These are phyloP conservation scores for Cicer chorassanicum DNA, from an alignment of 306 rosid species.

Conservation along the genomic window DNA sequence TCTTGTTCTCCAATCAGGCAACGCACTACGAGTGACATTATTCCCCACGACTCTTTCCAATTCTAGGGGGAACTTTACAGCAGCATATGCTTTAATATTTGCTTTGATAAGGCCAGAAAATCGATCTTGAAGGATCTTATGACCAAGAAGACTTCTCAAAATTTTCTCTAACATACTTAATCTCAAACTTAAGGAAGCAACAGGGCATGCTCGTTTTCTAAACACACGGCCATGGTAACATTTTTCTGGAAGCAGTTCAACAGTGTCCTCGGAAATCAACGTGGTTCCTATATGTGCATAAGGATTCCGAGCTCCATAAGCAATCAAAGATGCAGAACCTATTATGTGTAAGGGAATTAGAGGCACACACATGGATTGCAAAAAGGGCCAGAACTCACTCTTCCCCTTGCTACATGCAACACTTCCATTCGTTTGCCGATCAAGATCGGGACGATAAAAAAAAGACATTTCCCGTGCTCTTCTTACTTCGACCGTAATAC, in stretches of 20 bases:
- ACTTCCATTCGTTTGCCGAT: slow-evolving; percentile 55
- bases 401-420: slow-evolving; percentile 40
- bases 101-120: slow-evolving; percentile 63
- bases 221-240: slow-evolving; percentile 55
- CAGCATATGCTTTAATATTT: slow-evolving; percentile 65
- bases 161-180: slow-evolving; percentile 61
- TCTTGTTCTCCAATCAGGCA: slow-evolving; percentile 80
- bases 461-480: slow-evolving; percentile 73
- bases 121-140: slow-evolving; percentile 53
- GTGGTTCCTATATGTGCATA: slow-evolving; percentile 50
- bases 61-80: slow-evolving; percentile 66
- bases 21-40: slow-evolving; percentile 36
- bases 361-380: slow-evolving; percentile 65
- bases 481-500: slow-evolving; percentile 78
- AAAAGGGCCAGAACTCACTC: slow-evolving; percentile 55
- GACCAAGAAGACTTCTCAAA: slow-evolving; percentile 60
- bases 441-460: slow-evolving; percentile 58
- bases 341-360: slow-evolving; percentile 65
- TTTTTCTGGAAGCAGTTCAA: slow-evolving; percentile 86
- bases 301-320: slow-evolving; percentile 71
- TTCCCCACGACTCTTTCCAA: slow-evolving; percentile 61
- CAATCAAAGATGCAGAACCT: slow-evolving; percentile 71
- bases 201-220: slow-evolving; percentile 55
- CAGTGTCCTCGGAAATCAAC: slow-evolving; percentile 58
- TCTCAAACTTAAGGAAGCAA: slow-evolving; percentile 64